Base-by-base conservation (phyloP, 139 green algal species). In the Chara braunii region DNA sequence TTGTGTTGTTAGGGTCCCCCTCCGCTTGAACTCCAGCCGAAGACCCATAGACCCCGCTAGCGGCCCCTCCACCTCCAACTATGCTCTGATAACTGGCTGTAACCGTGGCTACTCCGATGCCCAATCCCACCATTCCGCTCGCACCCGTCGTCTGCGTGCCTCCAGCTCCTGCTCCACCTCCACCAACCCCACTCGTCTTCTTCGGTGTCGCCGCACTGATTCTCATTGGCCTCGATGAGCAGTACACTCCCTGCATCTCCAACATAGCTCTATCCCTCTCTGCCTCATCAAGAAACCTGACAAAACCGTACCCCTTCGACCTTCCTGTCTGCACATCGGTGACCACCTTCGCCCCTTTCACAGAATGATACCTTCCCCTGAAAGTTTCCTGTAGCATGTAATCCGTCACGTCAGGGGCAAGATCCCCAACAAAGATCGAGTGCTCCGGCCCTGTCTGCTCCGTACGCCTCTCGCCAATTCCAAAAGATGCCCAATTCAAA, bases 281-380 rank as follows among this genome's bases (percentile, higher is more conserved):
- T 4, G 50, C 55, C 76, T 95, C 88, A 12, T 62, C 64, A 23
- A 61, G 75, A 68, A 97, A 98, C 3, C 91, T 81, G 23, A 97
- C 91, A 76, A 98, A 98, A 40, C 91, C 91, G 59, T 93, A 98
- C 40, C 91, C 91, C 63, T 95, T 95, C 43, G 81, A 89, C 7
- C 88, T 78, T 1, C 83, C 81, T 1, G 88, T 95, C 9, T 64
- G 61, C 2, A 83, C 81, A 68, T 97, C 91, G 1, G 80, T 87
- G 36, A 97, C 95, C 2, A 97, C 90, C 67, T 77, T 77, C 34
- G 68, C 68, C 33, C 43, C 43, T 8, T 40, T 50, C 8, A 92
- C 89, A 2, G 79, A 88, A 2, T 86, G 74, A 63, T 88, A 97
- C 36, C 85, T 90, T 34, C 84, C 63, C 11, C 84, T 55, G 70